These are phyloP conservation scores for Exophiala calicioides DNA, from an alignment of 2,329 filamentous ascomycete genomes.

Conservation along the genomic window DNA sequence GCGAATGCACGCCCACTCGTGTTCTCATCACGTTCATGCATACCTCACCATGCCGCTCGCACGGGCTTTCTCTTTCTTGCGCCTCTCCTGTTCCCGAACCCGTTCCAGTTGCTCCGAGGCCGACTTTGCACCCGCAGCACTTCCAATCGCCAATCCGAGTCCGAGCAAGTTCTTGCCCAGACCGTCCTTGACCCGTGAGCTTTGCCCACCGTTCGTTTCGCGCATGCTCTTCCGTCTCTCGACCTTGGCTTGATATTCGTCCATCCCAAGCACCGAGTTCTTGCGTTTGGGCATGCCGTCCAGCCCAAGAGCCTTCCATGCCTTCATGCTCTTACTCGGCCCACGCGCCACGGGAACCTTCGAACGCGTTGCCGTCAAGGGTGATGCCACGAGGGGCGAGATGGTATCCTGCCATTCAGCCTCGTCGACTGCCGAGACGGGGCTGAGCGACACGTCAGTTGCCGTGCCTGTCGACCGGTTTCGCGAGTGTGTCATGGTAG, in stretches of 20 bases:
- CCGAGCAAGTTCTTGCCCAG: constrained; percentile 21
- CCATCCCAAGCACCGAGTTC: constrained; percentile 23
- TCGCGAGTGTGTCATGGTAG: constrained; percentile 12
- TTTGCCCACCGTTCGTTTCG: background rate
- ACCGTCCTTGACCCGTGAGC: constrained; percentile 19
- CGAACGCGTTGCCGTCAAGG: constrained; percentile 5
- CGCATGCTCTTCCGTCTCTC: constrained; percentile 26
- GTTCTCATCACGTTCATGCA: too few species aligned
- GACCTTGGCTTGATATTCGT: constrained; percentile 28
- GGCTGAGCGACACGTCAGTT: constrained; percentile 22
- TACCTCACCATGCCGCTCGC: constrained; percentile 12
- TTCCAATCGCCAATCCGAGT: constrained; percentile 18
- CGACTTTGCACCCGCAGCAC: constrained; percentile 14
- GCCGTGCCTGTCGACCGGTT: constrained; percentile 19
- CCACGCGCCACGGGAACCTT: constrained; percentile 8
- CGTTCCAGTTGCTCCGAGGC: constrained; percentile 18
- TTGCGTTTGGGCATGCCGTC: constrained; percentile 18
- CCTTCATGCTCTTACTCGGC: constrained; percentile 15
- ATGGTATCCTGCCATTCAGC: constrained; percentile 22
- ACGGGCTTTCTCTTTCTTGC: constrained; percentile 33
- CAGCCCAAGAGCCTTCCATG: constrained; percentile 25
- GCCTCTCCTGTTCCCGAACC: constrained; percentile 18
- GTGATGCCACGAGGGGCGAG: constrained; percentile 6
- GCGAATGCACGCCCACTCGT: too few species aligned
- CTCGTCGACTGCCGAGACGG: constrained; percentile 19